Base-by-base conservation (phyloP, 2,329 filamentous ascomycete genomes). In the Penicillium corylophilum region DNA sequence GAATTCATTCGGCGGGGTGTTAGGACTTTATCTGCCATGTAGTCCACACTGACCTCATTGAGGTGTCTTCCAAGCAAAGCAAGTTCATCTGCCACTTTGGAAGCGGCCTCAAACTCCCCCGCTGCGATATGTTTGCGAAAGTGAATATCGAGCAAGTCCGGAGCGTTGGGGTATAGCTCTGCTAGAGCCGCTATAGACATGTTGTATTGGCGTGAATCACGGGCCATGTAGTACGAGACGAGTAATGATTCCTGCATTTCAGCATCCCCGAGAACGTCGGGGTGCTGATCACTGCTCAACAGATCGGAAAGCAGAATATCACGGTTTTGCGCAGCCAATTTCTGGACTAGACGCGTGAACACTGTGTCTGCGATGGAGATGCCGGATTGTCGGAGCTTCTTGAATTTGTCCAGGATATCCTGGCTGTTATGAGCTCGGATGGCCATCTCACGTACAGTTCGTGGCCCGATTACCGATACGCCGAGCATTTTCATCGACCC, bases 401-500 rank as follows among this genome's bases (percentile, higher is more conserved):
- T 68, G 23, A 95, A 79, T 28, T 83, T 82, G 1, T 74, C 67
- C 22, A 77, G 64, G n/a, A 94, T 74, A 6, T 78, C 80, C 28
- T 79, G 72, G 0, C 83, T 69, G 9, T 79, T 79, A 1, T 75
- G 69, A 46, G 88, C 82, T 62, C 89, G 81, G 10, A 87, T 70
- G 3, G 86, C 89, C 69, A 96, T 83, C 41, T 92, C 86, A 57
- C 91, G 87, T 18, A 96, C 68, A 4, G 90, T 88, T 16, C 87
- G 74, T 0, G 90, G 87, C 0, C 91, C 91, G 55, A 96, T 86
- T 31, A 78, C 75, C 43, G 83, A 78, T 5, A 95, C 76, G 2
- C 88, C 88, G 46, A 95, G 81, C 62, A 88, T 83, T 50, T 81
- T 78, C 16, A 94, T 75, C 6, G 88, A 80, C 29, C 82, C 82